Conservation (phyloP, 2,329 filamentous ascomycete species). For the Epichloe typhina region DNA sequence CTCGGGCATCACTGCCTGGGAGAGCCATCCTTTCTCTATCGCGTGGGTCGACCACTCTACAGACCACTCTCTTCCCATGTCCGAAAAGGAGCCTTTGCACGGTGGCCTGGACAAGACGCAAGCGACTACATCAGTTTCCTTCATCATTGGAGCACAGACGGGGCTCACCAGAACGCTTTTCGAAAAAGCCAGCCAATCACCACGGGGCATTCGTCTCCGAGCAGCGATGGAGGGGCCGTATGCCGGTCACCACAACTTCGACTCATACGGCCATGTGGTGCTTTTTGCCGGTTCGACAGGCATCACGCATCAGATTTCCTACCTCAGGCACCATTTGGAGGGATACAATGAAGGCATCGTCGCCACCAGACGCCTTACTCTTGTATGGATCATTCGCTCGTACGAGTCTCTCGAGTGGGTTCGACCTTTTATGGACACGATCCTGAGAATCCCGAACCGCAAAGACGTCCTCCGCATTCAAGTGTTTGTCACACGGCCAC, state of each 20-base stretch:
- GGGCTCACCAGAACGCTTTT: conserved; percentile 79
- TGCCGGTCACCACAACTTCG: conserved; percentile 66
- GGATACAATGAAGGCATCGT: conserved; percentile 58
- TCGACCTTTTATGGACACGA: conserved; percentile 63
- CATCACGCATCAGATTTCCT: conserved; percentile 89
- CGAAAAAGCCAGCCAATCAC: conserved; percentile 47
- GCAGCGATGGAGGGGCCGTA: conserved; percentile 88
- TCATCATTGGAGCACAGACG: conserved; percentile 76
- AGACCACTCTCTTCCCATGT: conserved; percentile 24
- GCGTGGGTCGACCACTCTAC: conserved; percentile 54
- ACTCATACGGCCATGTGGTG: conserved; percentile 84
- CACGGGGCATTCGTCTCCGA: conserved; percentile 44
- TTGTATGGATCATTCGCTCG: conserved; percentile 89
- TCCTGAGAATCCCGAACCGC: conserved; percentile 68
- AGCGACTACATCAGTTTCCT: conserved; percentile 51
- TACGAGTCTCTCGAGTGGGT: conserved; percentile 89
- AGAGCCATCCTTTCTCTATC: conserved; percentile 67
- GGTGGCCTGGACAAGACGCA: conserved; percentile 24
- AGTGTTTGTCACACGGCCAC: conserved; percentile 80
- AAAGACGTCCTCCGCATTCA: conserved; percentile 75
- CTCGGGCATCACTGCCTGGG: conserved; percentile 51
- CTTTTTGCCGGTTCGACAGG: conserved; percentile 88
- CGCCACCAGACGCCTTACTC: conserved; percentile 66
- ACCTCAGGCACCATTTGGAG: conserved; percentile 63
- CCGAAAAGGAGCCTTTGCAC: conserved; percentile 28